Evolutionary conservation across 2,329 filamentous ascomycete genomes (phyloP).

Genomic region (Corinectria fuckeliana): DNA sequence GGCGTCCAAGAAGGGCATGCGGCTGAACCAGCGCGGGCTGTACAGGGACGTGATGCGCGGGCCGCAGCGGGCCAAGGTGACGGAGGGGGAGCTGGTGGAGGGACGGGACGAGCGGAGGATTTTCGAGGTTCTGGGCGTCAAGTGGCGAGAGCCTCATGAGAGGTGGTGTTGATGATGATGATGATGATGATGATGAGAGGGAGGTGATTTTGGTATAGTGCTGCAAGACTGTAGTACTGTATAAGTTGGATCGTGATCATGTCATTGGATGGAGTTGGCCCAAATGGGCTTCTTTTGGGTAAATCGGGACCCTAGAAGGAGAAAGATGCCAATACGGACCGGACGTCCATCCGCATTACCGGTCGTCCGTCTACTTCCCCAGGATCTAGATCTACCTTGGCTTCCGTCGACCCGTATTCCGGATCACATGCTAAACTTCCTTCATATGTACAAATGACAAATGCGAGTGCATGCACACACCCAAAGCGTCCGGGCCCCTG

Average conservation of each 20-base stretch:
- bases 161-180: constrained; percentile 67
- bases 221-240: no score
- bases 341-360: background rate
- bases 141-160: constrained; percentile 80
- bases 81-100: constrained; percentile 74
- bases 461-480: background rate
- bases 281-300: no score
- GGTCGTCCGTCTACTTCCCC: background rate
- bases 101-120: constrained; percentile 78
- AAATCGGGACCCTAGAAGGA: no score
- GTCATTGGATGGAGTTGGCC: no score
- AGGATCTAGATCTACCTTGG: background rate
- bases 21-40: constrained; percentile 83
- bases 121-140: constrained; percentile 82
- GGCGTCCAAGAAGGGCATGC: constrained; percentile 81
- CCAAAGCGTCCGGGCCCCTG: constrained; percentile 2
- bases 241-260: no score
- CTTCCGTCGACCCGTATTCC: constrained; percentile 1
- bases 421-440: constrained; percentile 18
- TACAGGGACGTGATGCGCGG: constrained; percentile 74
- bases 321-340: background rate
- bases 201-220: no score
- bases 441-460: background rate
- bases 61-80: constrained; percentile 63
- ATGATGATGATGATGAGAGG: background rate